Evolutionary conservation across 2,329 filamentous ascomycete species (phyloP).

Genomic region (Zarea fungicola): DNA sequence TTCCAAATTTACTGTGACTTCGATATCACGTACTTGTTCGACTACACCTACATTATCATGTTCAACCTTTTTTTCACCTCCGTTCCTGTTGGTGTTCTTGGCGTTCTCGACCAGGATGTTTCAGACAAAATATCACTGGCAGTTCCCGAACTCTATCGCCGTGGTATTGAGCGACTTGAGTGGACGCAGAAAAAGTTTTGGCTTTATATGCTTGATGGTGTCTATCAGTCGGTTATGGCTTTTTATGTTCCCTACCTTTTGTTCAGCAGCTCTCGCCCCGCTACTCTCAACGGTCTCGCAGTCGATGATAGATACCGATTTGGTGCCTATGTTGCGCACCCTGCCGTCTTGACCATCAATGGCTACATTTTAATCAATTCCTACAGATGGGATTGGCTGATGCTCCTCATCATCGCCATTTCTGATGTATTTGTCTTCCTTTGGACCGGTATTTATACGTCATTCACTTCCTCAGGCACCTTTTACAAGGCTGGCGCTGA

Average conservation of each 20-base stretch:
- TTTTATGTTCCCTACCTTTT: slow-evolving; percentile 91
- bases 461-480: slow-evolving; percentile 40
- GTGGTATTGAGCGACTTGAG: slow-evolving; percentile 91
- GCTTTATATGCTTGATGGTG: slow-evolving; percentile 89
- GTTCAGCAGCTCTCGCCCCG: slow-evolving; percentile 63
- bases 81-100: slow-evolving; percentile 89
- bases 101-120: slow-evolving; percentile 94
- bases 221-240: slow-evolving; percentile 90
- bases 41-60: slow-evolving; percentile 95
- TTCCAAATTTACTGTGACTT: slow-evolving; percentile 94
- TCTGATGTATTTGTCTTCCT: slow-evolving; percentile 87
- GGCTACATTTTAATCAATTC: slow-evolving; percentile 93
- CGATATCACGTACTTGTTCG: slow-evolving; percentile 94
- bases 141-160: slow-evolving; percentile 90
- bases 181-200: slow-evolving; percentile 97
- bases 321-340: slow-evolving; percentile 80
- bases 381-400: slow-evolving; percentile 97
- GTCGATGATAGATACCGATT: slow-evolving; percentile 77
- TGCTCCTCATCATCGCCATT: slow-evolving; percentile 72
- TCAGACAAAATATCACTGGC: slow-evolving; percentile 89
- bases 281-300: slow-evolving; percentile 66
- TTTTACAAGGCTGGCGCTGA: slow-evolving; percentile 76
- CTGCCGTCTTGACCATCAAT: slow-evolving; percentile 84
- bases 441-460: slow-evolving; percentile 85
- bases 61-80: slow-evolving; percentile 98